Conservation (phyloP, 139 green algal genomes). For the Coelastrella sp. region DNA sequence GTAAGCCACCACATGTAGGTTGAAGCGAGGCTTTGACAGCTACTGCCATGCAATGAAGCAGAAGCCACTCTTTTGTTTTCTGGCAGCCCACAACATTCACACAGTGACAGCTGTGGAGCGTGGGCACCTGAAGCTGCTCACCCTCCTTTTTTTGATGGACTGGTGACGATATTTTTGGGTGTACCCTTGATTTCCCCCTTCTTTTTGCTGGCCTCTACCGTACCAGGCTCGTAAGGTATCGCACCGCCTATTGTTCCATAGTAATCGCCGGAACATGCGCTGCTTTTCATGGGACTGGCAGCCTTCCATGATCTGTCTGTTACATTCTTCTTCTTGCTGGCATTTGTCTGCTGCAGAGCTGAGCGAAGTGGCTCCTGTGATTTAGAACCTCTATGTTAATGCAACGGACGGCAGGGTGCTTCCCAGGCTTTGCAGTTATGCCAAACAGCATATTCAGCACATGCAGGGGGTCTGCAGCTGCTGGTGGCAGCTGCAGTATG, state of each 20-base stretch:
- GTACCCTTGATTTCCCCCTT: constrained; percentile 55
- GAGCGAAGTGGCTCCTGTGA: constrained; percentile 12
- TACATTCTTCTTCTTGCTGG: constrained; percentile 56
- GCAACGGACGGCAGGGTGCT: too few relatives aligned
- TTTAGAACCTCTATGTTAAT: too few relatives aligned
- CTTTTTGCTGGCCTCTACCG: constrained; percentile 50
- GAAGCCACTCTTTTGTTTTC: too few relatives aligned
- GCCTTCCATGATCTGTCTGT: constrained; percentile 65
- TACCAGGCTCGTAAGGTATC: constrained; percentile 50
- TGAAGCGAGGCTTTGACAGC: too few relatives aligned
- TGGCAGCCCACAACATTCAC: too few relatives aligned
- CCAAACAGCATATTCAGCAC: too few relatives aligned
- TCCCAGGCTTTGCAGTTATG: too few relatives aligned
- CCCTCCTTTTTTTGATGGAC: constrained; percentile 70
- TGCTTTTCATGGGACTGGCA: constrained; percentile 71
- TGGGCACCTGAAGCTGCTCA: constrained; percentile 21
- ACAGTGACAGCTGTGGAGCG: neutral
- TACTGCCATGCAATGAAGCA: too few relatives aligned
- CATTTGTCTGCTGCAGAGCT: constrained; percentile 47
- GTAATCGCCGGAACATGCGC: constrained; percentile 60
- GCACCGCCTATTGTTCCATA: constrained; percentile 64
- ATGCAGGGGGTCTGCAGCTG: neutral
- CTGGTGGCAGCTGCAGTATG: constrained; percentile 30
- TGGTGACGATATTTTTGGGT: constrained; percentile 72
- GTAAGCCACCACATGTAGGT: too few relatives aligned